Conservation (phyloP, 345 rosid species). For the Passiflora organensis region DNA sequence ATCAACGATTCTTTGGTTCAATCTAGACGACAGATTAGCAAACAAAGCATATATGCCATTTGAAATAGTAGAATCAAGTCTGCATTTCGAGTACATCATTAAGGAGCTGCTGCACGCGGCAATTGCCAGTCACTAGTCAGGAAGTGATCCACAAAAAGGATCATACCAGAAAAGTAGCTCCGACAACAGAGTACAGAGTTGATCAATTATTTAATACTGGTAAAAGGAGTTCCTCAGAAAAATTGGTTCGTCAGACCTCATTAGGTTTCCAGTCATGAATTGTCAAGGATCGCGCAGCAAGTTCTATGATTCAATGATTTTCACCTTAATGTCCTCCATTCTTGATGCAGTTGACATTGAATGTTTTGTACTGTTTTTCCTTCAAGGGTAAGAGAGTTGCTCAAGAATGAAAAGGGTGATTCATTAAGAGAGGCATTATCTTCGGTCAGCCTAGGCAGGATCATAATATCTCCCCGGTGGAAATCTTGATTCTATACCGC, state of each 20-base stretch:
- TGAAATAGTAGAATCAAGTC: not conserved
- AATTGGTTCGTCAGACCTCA: no score
- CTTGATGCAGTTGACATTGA: not conserved
- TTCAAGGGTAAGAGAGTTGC: not conserved
- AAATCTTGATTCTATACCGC: constrained; percentile 1
- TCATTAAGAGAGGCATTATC: constrained; percentile 29
- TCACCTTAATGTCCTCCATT: not conserved
- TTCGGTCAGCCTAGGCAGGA: constrained; percentile 21
- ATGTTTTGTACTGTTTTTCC: not conserved
- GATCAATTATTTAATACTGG: not conserved
- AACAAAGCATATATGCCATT: not conserved
- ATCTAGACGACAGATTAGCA: not conserved
- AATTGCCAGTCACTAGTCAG: no score
- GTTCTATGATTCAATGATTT: no score
- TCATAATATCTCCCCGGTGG: constrained; percentile 28
- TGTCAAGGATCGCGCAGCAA: no score
- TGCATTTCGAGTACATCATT: no score
- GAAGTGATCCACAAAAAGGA: not conserved
- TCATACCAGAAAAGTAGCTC: not conserved
- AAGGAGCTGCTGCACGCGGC: no score
- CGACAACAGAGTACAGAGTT: not conserved
- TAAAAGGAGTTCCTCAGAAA: not conserved
- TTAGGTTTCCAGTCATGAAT: no score
- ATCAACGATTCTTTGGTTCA: no score
- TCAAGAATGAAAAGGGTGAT: constrained; percentile 14